Base-by-base conservation (phyloP, 176 grass and related monocot genomes). In the Eragrostis nindensis region DNA sequence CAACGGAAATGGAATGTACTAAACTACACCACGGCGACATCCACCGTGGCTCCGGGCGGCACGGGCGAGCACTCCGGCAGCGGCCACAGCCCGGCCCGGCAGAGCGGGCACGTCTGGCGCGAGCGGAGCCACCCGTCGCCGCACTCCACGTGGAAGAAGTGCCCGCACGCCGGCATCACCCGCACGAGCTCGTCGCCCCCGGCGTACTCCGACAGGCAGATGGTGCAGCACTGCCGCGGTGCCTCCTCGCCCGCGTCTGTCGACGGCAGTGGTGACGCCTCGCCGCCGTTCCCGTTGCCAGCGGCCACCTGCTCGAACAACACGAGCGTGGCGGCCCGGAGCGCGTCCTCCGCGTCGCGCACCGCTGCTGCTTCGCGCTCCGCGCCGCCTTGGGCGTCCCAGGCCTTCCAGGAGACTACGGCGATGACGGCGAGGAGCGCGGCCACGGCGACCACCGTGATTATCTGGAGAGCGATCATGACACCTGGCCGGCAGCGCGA, bases 71-170 rank as follows among this genome's bases (percentile, higher is more conserved):
- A 90, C 52, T 70, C 44, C n/a, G 75, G 66, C 22, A 45, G 57
- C 65, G 75, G 24, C 32, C 32, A 36, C 32, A 86, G 19, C 13
- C 48, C 1, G 21, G 77, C 59, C 11, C 49, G 77, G 62, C 70
- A 81, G 38, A 86, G 26, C 48, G 76, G 87, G 70, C 83, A 82
- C 2, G 74, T 83, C 21, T 42, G 38, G 7, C 15, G 17, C 64
- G 30, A 41, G 68, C 73, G 79, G 64, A 89, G 54, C 86, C 86
- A 92, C 8, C 1, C 1, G 10, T 92, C 90, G 47, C 38, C 72
- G 39, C 90, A 89, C 19, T 21, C 29, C 1, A 26, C 64, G 69
- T 93, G 87, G 75, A 81, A 90, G 62, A 93, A 83, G 66, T 93
- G 84, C 17, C 91, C 71, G 47, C 91, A 93, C 43, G 61, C 79